Evolutionary conservation across 2,329 filamentous ascomycete genomes (phyloP), one percentile per base, ranked within the genome.

Genomic region (Huntiella abstrusa): DNA sequence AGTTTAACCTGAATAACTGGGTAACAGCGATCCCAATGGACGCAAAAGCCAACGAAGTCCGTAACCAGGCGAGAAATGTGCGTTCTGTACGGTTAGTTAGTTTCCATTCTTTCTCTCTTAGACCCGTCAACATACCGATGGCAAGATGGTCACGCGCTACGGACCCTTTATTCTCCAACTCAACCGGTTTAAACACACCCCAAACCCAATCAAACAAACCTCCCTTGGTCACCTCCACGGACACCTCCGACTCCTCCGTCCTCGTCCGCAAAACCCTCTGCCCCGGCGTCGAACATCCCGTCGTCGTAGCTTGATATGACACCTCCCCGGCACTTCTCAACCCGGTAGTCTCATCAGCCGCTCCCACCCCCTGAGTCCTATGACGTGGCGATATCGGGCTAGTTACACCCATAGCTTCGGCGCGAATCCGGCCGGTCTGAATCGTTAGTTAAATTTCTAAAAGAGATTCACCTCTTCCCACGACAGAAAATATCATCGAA

Each of bases 81-180:
- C 83, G 73, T 62, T 91, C 83, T 86, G 53, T 12, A 10, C 33
- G 5, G 36, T 19, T 40, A 36, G 41, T 39, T 13, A 39, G 28
- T 39, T 12, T 33, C 7, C 12, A 37, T 37, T 37, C n/a, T 13
- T 13, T 16, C 11, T 11, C 38, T 40, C 15, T 40, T 10, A 22
- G 22, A 40, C 35, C n/a, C 4, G 12, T 39, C 16, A 36, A 50
- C 49, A 13, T 46, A 87, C 82, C 82, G 42, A 91, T 63, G 16
- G 83, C 83, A 47, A 91, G 64, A 63, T 91, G 83, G 60, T 91
- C 83, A 55, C 83, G 68, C 8, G 83, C 83, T 35, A 88, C 83
- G 57, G 79, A 84, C 35, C 83, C 83, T 61, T 85, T 88, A 57
- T 91, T 91, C 60, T 91, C 83, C 50, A 91, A 62, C 64, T 88